Evolutionary conservation across 108 stramenopile genomes (phyloP).

Genomic region (Discostella pseudostelligera): DNA sequence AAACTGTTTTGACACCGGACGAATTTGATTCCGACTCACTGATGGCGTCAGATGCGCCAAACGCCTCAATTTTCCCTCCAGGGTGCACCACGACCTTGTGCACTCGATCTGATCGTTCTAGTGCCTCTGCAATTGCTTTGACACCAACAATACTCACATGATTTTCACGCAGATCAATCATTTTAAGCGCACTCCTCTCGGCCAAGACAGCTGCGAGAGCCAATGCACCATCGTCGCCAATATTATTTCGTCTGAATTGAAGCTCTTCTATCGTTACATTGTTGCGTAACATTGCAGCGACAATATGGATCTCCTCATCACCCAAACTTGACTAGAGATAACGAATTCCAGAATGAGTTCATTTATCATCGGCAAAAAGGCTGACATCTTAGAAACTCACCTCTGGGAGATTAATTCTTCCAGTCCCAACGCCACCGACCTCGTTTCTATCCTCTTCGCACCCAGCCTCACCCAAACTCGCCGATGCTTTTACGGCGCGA

Average conservation of each 20-base stretch:
- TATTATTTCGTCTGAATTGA: constrained; percentile 64
- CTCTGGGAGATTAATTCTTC: constrained; percentile 74
- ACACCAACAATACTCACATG: constrained; percentile 55
- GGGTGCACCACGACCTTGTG: constrained; percentile 86
- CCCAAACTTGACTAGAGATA: constrained; percentile 32
- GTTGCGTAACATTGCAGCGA: constrained; percentile 72
- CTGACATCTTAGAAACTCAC: no score
- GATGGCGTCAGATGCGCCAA: constrained; percentile 52
- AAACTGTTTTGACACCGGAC: constrained; percentile 68
- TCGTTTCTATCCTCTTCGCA: constrained; percentile 45
- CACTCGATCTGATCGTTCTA: constrained; percentile 64
- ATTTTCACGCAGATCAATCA: constrained; percentile 76
- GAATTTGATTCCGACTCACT: constrained; percentile 25
- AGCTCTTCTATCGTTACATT: constrained; percentile 71
- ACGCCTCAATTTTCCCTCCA: constrained; percentile 86
- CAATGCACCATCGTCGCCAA: constrained; percentile 68
- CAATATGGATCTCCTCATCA: constrained; percentile 74
- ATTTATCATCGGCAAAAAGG: constrained; percentile 3
- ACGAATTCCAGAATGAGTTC: background rate
- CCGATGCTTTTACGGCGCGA: constrained; percentile 76
- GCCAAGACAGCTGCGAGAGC: constrained; percentile 78
- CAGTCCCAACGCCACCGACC: constrained; percentile 50
- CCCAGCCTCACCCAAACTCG: constrained; percentile 51
- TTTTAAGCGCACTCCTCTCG: constrained; percentile 47
- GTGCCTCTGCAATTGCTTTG: constrained; percentile 70